These are phyloP conservation scores for Peltaster fructicola DNA, from an alignment of 2,329 filamentous ascomycete genomes.

Conservation along the genomic window DNA sequence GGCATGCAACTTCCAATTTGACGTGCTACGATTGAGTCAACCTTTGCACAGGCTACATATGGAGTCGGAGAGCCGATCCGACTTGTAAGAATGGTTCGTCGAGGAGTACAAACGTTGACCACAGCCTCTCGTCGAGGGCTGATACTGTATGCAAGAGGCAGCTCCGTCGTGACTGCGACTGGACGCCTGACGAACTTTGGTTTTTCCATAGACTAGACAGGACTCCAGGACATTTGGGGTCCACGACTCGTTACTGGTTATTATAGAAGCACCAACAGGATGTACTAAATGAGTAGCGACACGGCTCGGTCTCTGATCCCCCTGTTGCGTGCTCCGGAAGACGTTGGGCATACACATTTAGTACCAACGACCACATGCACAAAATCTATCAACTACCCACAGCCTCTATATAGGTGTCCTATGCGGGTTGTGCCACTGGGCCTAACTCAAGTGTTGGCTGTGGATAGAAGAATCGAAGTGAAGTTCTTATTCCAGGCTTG, in stretches of 20 bases:
- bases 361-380: too few relatives aligned
- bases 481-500: too few relatives aligned
- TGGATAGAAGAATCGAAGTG: slow-evolving; percentile 1
- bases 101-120: too few relatives aligned
- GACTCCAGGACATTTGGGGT: background rate
- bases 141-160: slow-evolving; percentile 1
- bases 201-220: too few relatives aligned
- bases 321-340: background rate
- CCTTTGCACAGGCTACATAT: too few relatives aligned
- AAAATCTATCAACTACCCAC: too few relatives aligned
- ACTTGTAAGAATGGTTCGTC: too few relatives aligned
- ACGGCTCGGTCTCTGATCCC: slow-evolving; percentile 2
- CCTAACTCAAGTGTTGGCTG: background rate
- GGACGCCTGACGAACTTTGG: background rate
- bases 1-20: too few relatives aligned
- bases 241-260: background rate
- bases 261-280: slow-evolving; percentile 1
- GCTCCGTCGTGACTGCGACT: background rate
- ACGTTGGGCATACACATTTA: slow-evolving; percentile 1
- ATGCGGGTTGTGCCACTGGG: slow-evolving; percentile 1
- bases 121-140: too few relatives aligned
- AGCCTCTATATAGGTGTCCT: too few relatives aligned
- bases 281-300: slow-evolving; percentile 1
- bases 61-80: too few relatives aligned
- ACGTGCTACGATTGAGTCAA: too few relatives aligned